Evolutionary conservation across 768 basidiomycete species (phyloP).

Genomic region (Leucocoprinus birnbaumii): DNA sequence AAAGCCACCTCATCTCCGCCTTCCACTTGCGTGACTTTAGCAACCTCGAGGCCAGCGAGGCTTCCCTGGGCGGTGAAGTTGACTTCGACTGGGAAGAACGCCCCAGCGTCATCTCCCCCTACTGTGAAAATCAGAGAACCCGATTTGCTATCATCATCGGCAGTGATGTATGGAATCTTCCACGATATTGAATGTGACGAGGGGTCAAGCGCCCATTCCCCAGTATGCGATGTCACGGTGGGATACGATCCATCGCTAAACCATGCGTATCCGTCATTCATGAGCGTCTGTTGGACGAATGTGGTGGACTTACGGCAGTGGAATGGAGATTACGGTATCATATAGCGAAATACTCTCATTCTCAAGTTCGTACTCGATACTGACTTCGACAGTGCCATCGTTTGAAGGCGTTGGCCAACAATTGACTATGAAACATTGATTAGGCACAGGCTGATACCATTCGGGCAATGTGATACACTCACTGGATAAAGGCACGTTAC

Average conservation of each 20-base stretch:
- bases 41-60: slow-evolving; percentile 72
- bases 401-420: slow-evolving; percentile 95
- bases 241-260: slow-evolving; percentile 79
- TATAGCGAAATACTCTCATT: slow-evolving; percentile 76
- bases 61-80: slow-evolving; percentile 80
- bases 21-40: slow-evolving; percentile 49
- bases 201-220: slow-evolving; percentile 82
- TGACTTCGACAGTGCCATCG: slow-evolving; percentile 91
- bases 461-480: slow-evolving; percentile 26
- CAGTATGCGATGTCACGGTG: slow-evolving; percentile 71
- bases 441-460: neutral
- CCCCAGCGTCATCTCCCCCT: slow-evolving; percentile 75
- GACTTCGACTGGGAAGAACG: slow-evolving; percentile 92
- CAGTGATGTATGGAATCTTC: slow-evolving; percentile 69
- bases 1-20: slow-evolving; percentile 37
- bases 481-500: slow-evolving; percentile 89
- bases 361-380: slow-evolving; percentile 96
- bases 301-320: slow-evolving; percentile 71
- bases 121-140: slow-evolving; percentile 93
- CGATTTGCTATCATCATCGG: slow-evolving; percentile 56
- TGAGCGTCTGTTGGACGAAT: neutral
- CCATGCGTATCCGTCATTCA: neutral
- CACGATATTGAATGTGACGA: slow-evolving; percentile 82
- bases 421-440: slow-evolving; percentile 60
- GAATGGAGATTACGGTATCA: slow-evolving; percentile 88